Conservation (phyloP, 2,329 filamentous ascomycete genomes). For the Lojkania enalia region DNA sequence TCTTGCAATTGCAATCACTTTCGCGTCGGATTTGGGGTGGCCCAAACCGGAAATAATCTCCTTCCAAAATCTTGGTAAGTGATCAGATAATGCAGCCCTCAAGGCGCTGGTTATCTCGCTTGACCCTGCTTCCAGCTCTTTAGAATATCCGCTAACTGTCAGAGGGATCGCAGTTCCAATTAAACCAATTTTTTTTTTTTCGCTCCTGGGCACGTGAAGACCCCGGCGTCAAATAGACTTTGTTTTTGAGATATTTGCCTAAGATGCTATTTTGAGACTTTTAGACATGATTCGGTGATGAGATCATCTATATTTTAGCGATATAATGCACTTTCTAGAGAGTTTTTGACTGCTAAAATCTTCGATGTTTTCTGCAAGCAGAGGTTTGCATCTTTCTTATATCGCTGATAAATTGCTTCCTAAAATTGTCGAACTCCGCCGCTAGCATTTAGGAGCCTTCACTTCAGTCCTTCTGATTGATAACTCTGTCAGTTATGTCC, state of each 20-base stretch:
- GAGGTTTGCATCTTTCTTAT: conserved; percentile 2
- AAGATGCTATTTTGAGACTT: conserved; percentile 13
- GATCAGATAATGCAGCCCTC: background rate
- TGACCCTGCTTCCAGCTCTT: conserved; percentile 16
- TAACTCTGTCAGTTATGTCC: conserved; percentile 16
- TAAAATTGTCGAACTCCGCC: conserved; percentile 13
- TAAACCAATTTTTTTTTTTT: conserved; percentile 17
- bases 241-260: conserved; percentile 18
- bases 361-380: conserved; percentile 5
- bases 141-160: conserved; percentile 15
- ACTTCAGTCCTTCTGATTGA: conserved; percentile 15
- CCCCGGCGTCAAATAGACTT: conserved; percentile 15
- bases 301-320: conserved; percentile 3
- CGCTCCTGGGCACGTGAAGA: conserved; percentile 23
- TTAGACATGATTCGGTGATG: conserved; percentile 12
- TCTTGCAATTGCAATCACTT: conserved; percentile 22
- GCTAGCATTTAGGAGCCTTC: conserved; percentile 20
- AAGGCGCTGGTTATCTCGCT: conserved; percentile 3
- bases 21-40: conserved; percentile 17
- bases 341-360: background rate
- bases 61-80: background rate
- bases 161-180: conserved; percentile 26
- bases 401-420: conserved; percentile 1
- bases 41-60: conserved; percentile 9
- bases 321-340: background rate